Percentiles rank a stretch among this genome's conserved stretches.
These are phyloP conservation scores for Rheum nobile DNA, from an alignment of 148 eudicot genomes.

Conservation along the genomic window DNA sequence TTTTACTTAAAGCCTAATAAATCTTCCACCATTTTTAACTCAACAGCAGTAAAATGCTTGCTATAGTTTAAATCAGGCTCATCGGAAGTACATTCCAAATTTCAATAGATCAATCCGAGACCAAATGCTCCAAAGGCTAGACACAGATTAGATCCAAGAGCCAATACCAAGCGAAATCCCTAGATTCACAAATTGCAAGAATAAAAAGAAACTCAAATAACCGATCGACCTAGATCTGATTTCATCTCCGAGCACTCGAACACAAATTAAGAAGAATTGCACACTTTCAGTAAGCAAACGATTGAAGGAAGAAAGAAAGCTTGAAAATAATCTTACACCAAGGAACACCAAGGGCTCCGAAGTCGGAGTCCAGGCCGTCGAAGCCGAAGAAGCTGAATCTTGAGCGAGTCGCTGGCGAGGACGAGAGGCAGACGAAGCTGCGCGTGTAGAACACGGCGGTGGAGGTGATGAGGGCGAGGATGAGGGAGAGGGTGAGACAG, in stretches of 20 bases:
- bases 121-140: neutral
- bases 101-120: neutral
- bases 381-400: constrained; percentile 55
- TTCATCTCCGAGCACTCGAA: neutral
- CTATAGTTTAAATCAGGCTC: neutral
- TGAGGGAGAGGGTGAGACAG: constrained; percentile 25
- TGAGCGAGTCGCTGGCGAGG: constrained; percentile 29
- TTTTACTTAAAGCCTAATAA: neutral
- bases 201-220: neutral
- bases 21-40: neutral
- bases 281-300: neutral
- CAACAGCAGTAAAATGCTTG: neutral
- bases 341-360: constrained; percentile 84
- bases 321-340: constrained; percentile 56
- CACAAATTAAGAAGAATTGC: neutral
- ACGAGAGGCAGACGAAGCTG: constrained; percentile 42
- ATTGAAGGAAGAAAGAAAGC: neutral
- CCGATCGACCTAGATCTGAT: neutral
- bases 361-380: constrained; percentile 62
- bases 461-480: constrained; percentile 29
- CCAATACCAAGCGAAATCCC: neutral
- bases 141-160: neutral
- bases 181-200: neutral
- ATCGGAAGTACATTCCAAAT: neutral
- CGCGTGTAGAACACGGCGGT: constrained; percentile 36